These are phyloP conservation scores for Pichia eremophila DNA, from an alignment of 805 yeast genomes.

Conservation along the genomic window DNA sequence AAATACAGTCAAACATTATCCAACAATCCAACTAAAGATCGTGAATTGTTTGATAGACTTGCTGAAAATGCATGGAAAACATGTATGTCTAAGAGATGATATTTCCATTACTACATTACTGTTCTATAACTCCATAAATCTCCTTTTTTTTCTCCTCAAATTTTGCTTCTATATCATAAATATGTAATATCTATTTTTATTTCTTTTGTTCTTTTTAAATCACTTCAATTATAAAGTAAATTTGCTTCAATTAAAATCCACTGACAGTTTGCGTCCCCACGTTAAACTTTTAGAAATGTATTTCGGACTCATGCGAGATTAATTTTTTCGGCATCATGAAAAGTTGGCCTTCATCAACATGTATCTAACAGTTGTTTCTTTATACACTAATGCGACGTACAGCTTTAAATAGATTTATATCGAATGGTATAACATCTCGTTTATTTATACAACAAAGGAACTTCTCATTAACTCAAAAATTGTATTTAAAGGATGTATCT, in stretches of 20 bases:
- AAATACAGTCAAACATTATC: conserved; percentile 11
- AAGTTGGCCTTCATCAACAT: no score
- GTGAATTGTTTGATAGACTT: conserved; percentile 14
- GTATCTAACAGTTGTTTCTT: no score
- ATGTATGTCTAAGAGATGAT: conserved; percentile 3
- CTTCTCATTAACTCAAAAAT: not conserved
- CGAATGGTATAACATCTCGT: not conserved
- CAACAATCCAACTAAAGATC: conserved; percentile 9
- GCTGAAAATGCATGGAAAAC: conserved; percentile 17
- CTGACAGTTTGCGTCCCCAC: no score
- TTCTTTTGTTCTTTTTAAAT: not conserved
- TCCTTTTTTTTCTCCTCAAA: no score
- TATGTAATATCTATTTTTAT: not conserved
- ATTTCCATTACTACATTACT: not conserved
- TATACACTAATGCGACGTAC: not conserved
- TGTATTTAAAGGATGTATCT: no score
- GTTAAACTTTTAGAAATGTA: no score
- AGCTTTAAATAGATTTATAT: not conserved
- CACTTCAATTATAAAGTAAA: no score
- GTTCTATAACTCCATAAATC: no score
- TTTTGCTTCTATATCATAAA: not conserved
- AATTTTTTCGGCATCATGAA: no score
- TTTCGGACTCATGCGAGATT: no score
- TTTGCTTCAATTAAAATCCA: no score
- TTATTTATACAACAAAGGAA: not conserved